A percentile compares a stretch with the other conserved stretches of the same genome.
These are phyloP conservation scores for Botryotinia globosa DNA, from an alignment of 2,329 filamentous ascomycete genomes.

Conservation along the genomic window DNA sequence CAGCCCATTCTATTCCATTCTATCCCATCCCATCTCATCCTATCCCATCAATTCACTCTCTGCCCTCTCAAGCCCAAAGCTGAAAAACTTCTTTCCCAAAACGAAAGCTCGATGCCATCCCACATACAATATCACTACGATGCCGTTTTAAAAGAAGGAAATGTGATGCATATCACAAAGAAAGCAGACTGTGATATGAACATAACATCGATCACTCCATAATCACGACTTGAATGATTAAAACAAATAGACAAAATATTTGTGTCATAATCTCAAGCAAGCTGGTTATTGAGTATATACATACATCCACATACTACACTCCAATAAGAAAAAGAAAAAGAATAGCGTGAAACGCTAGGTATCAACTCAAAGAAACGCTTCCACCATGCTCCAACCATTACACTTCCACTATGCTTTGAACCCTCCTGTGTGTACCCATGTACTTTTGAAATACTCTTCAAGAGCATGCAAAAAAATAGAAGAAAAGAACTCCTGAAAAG, in stretches of 20 bases:
- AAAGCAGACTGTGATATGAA: neutral
- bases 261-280: neutral
- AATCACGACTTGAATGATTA: neutral
- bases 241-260: neutral
- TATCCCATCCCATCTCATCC: too few species aligned
- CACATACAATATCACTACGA: neutral
- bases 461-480: neutral
- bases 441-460: neutral
- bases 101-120: neutral
- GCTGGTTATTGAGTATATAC: neutral
- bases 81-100: neutral
- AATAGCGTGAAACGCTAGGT: constrained; percentile 11
- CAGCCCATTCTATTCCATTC: neutral
- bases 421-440: neutral
- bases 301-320: neutral
- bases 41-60: too few species aligned
- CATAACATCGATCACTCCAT: neutral
- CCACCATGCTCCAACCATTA: constrained; percentile 9
- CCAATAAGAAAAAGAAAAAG: neutral
- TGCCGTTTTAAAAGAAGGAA: neutral
- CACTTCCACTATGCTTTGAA: neutral
- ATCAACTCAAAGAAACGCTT: constrained; percentile 7
- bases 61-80: neutral
- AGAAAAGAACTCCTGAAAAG: neutral
- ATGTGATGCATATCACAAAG: neutral